Conservation (phyloP, 176 grass and related monocot genomes). For the Eremochloa ophiuroides region DNA sequence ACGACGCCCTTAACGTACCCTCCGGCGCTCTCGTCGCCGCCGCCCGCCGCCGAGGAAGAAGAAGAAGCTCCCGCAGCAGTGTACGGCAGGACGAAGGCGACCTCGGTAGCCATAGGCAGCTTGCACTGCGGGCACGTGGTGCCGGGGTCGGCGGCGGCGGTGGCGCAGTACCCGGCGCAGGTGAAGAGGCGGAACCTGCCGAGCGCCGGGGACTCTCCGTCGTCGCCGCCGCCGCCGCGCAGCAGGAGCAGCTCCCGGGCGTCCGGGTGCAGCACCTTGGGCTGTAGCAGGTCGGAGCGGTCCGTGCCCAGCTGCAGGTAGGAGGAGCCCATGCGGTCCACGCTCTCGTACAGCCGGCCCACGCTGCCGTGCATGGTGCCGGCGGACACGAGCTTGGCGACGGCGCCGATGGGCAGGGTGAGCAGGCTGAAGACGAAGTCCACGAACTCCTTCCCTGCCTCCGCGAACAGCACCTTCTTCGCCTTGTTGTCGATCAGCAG, state of each 20-base stretch:
- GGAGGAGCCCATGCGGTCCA: background rate
- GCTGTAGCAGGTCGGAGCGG: conserved; percentile 7
- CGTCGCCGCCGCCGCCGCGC: background rate
- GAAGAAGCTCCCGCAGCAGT: background rate
- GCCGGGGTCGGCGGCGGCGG: conserved; percentile 4
- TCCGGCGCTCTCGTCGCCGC: background rate
- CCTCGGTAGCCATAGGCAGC: conserved; percentile 1
- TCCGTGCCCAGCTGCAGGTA: conserved; percentile 17
- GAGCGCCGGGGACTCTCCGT: background rate
- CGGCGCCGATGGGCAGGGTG: conserved; percentile 28
- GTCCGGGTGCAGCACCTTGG: conserved; percentile 29
- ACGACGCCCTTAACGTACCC: conserved; percentile 49
- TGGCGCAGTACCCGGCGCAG: conserved; percentile 7
- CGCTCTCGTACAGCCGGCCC: conserved; percentile 40
- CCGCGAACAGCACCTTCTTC: conserved; percentile 34
- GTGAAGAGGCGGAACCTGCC: conserved; percentile 34
- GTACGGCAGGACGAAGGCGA: conserved; percentile 16
- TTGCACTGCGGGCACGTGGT: conserved; percentile 31
- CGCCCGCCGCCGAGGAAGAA: too few relatives aligned
- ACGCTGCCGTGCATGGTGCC: conserved; percentile 37
- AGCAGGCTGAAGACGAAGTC: conserved; percentile 54
- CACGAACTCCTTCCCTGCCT: conserved; percentile 42
- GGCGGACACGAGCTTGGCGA: conserved; percentile 30
- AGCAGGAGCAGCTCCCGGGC: conserved; percentile 30
- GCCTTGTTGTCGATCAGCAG: conserved; percentile 33